Percentiles rank a stretch among this genome's conserved stretches.
Conservation (phyloP, 163 green algal species). For the Coccomyxa subellipsoidea region DNA sequence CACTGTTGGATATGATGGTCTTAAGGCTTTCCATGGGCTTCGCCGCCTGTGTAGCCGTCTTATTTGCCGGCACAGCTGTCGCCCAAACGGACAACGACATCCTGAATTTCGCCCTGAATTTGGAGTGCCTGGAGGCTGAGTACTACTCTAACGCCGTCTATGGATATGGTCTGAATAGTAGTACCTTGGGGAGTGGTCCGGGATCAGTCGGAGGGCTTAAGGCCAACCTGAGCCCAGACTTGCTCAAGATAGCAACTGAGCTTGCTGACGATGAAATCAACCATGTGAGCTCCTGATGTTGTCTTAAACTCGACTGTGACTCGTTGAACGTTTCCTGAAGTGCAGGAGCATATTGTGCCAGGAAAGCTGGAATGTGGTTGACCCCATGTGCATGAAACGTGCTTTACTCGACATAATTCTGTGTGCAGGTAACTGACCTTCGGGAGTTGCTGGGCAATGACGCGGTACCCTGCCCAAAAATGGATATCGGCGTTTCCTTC, state of each 20-base stretch:
- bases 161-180: not conserved
- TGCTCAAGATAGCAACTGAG: constrained; percentile 17
- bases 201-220: constrained; percentile 23
- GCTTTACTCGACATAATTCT: too few relatives aligned
- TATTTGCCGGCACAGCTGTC: not conserved
- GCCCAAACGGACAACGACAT: constrained; percentile 25
- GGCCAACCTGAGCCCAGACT: constrained; percentile 11
- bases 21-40: not conserved
- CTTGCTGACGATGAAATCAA: constrained; percentile 45
- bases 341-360: too few relatives aligned
- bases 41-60: not conserved
- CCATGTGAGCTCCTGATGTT: constrained; percentile 33
- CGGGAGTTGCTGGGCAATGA: constrained; percentile 35
- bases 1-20: not conserved
- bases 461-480: constrained; percentile 35
- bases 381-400: too few relatives aligned
- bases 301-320: too few relatives aligned
- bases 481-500: constrained; percentile 53
- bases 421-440: constrained; percentile 43
- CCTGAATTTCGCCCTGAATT: constrained; percentile 53
- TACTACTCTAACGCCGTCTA: not conserved
- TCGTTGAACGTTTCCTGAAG: too few relatives aligned
- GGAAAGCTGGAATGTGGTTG: too few relatives aligned
- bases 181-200: not conserved
- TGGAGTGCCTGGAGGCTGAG: constrained; percentile 35